A percentile compares a stretch with the other conserved stretches of the same genome.
These are phyloP conservation scores for Erythrophleum fordii DNA, from an alignment of 306 rosid species.

Conservation along the genomic window DNA sequence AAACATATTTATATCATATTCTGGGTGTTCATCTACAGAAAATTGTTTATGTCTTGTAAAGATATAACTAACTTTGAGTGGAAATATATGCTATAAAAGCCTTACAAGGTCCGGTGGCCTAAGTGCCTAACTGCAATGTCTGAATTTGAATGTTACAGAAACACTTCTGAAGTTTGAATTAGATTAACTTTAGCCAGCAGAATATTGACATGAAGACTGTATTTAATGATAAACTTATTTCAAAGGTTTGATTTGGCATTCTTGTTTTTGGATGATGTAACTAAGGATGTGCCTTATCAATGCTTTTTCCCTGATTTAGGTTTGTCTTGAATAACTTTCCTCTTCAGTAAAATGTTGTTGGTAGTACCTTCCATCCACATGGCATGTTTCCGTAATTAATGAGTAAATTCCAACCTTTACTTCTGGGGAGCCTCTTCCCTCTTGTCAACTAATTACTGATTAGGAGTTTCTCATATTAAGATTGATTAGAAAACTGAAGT, in stretches of 20 bases:
- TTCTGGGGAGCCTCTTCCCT: not conserved
- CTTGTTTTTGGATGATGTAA: not conserved
- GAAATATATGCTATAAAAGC: not conserved
- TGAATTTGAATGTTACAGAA: not conserved
- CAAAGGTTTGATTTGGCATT: conserved; percentile 1
- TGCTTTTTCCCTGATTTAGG: conserved; percentile 1
- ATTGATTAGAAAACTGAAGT: not conserved
- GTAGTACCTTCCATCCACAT: not conserved
- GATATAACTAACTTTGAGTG: not conserved
- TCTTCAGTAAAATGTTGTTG: not conserved
- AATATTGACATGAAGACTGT: not conserved
- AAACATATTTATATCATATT: not conserved
- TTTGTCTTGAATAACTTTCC: not conserved
- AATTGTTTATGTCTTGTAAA: not conserved
- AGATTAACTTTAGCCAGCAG: not conserved
- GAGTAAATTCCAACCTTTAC: not conserved
- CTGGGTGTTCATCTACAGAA: not conserved
- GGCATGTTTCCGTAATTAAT: not conserved
- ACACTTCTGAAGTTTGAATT: not conserved
- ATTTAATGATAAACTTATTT: not conserved
- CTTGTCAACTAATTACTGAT: not conserved
- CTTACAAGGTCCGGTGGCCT: not conserved
- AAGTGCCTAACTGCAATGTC: not conserved
- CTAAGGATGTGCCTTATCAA: not conserved
- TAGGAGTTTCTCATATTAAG: not conserved